These are phyloP conservation scores for Salix arbutifolia DNA, from an alignment of 345 rosid genomes.

Conservation along the genomic window DNA sequence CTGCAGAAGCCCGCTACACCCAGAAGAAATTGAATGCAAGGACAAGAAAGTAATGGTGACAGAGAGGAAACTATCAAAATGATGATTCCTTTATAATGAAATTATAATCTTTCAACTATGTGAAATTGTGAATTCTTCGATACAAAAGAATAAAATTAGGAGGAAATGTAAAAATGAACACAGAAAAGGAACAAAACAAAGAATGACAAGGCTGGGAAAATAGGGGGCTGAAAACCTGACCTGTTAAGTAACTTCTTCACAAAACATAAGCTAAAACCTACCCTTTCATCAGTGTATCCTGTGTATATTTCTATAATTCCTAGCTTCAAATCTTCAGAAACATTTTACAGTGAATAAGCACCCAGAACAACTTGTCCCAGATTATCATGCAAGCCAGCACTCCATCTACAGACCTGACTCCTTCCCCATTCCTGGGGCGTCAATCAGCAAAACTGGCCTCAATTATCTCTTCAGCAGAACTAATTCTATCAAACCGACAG, in stretches of 20 bases:
- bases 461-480: not conserved
- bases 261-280: slow-evolving; percentile 1
- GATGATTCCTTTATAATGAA: not conserved
- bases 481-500: slow-evolving; percentile 13
- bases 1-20: not conserved
- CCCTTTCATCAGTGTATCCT: slow-evolving; percentile 14
- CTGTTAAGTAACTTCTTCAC: not conserved
- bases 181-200: not conserved
- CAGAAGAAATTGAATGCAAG: not conserved
- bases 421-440: not conserved
- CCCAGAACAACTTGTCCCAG: not conserved
- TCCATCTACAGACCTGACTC: not conserved
- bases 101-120: not conserved
- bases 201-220: not conserved
- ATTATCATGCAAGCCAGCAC: not conserved
- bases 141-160: not conserved
- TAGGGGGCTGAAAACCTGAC: not conserved
- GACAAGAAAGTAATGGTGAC: not conserved
- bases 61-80: not conserved
- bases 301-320: slow-evolving; percentile 11
- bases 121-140: not conserved
- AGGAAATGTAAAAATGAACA: not conserved
- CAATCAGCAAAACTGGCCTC: slow-evolving; percentile 13
- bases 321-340: slow-evolving; percentile 7
- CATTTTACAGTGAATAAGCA: not conserved